A percentile compares a stretch with the other conserved stretches of the same genome.
phyloP scores from a whole-genome alignment of 345 rosid genomes.

The Sisymbrium irio region DNA sequence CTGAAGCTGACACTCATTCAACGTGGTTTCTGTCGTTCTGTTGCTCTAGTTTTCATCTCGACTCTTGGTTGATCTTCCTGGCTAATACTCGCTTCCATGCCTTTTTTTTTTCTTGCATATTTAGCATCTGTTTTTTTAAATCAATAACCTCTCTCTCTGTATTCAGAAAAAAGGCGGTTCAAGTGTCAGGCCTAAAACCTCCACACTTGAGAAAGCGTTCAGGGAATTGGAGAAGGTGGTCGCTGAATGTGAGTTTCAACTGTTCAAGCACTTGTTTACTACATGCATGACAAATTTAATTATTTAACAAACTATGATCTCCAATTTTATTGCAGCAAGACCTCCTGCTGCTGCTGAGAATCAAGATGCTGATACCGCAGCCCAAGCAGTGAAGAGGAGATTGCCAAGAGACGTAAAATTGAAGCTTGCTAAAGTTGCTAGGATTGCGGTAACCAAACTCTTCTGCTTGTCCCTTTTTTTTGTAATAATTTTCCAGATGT shows the following conservation, averaged over 20 bases:
- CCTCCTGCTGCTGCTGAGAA: slow-evolving; percentile 66
- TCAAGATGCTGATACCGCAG: slow-evolving; percentile 70
- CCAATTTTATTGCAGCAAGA: slow-evolving; percentile 54
- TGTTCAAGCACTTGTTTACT: not conserved
- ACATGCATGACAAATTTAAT: slow-evolving; percentile 2
- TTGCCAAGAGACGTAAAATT: slow-evolving; percentile 68
- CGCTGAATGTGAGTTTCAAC: slow-evolving; percentile 70
- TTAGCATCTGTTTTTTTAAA: not conserved
- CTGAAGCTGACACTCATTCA: slow-evolving; percentile 9
- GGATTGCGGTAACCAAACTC: slow-evolving; percentile 55
- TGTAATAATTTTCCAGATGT: not conserved
- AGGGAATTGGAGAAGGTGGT: slow-evolving; percentile 88
- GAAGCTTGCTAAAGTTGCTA: slow-evolving; percentile 74
- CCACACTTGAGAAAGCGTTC: slow-evolving; percentile 82
- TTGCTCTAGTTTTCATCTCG: slow-evolving; percentile 26
- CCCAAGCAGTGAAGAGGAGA: slow-evolving; percentile 76
- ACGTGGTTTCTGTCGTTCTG: not conserved
- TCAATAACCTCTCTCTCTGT: slow-evolving; percentile 37
- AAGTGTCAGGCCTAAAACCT: slow-evolving; percentile 53
- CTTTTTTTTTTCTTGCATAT: not conserved
- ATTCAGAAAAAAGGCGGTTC: slow-evolving; percentile 57
- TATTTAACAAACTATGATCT: slow-evolving; percentile 1
- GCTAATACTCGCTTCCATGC: not conserved
- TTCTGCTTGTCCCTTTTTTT: not conserved
- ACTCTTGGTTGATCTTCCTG: slow-evolving; percentile 1